Percentiles rank a stretch among this genome's conserved stretches.
Conservation (phyloP, 345 rosid species). For the Brassica cretica region DNA sequence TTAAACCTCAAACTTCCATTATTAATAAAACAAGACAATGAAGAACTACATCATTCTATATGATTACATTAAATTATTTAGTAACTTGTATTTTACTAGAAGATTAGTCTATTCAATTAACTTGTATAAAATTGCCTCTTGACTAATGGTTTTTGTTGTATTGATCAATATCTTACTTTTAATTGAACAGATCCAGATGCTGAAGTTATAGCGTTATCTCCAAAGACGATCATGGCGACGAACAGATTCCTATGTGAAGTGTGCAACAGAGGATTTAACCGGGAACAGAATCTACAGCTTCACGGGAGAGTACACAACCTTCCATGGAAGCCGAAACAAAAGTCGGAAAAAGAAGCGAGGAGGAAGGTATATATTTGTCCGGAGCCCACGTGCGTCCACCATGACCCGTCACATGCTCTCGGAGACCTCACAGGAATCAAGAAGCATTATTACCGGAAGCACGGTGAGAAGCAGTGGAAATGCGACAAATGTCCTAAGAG, state of each 20-base stretch:
- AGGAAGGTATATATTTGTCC: neutral
- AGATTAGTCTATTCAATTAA: neutral
- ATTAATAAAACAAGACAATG: no score
- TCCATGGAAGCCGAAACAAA: neutral
- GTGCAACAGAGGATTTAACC: neutral
- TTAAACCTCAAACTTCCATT: no score
- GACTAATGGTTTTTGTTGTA: neutral
- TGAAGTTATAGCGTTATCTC: neutral
- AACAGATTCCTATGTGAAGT: neutral
- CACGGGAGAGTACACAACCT: neutral
- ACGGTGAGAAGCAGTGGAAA: neutral
- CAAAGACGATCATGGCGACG: neutral
- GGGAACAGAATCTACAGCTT: neutral
- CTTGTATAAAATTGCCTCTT: conserved; percentile 3
- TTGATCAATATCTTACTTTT: neutral
- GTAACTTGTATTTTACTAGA: no score
- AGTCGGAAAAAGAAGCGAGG: neutral
- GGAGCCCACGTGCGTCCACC: neutral
- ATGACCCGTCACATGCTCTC: neutral
- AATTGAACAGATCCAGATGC: conserved; percentile 38
- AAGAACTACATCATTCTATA: no score
- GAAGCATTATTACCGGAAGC: neutral
- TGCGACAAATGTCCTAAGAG: neutral
- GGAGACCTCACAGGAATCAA: neutral
- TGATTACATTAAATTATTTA: no score